Percentiles rank a stretch among this genome's conserved stretches.
These are phyloP conservation scores for Eleusine indica DNA, from an alignment of 176 grass and related monocot species.

Conservation along the genomic window DNA sequence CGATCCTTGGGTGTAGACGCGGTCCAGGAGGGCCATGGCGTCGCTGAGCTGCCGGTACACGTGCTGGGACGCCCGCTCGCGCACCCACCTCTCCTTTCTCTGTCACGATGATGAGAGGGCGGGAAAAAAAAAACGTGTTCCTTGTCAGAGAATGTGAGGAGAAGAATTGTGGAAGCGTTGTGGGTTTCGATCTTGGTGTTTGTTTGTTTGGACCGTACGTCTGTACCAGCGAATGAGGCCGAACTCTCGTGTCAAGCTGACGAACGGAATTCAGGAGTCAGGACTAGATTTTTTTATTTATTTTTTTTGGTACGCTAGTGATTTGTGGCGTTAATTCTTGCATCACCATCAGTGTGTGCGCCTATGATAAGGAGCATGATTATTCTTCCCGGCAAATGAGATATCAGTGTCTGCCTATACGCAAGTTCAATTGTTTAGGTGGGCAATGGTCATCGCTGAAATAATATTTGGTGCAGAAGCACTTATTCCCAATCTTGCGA, in stretches of 20 bases:
- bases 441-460: too few species aligned
- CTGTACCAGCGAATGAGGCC: not conserved
- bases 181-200: not conserved
- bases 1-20: slow-evolving; percentile 31
- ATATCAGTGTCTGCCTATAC: too few species aligned
- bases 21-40: slow-evolving; percentile 60
- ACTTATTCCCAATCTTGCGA: not conserved
- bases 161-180: not conserved
- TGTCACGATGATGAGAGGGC: slow-evolving; percentile 12
- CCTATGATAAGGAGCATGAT: too few species aligned
- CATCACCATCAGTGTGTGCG: too few species aligned
- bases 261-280: not conserved
- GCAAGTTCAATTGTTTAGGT: too few species aligned
- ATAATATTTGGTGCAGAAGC: too few species aligned
- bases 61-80: slow-evolving; percentile 46
- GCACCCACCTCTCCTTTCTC: slow-evolving; percentile 64
- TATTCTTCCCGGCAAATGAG: too few species aligned
- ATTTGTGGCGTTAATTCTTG: too few species aligned
- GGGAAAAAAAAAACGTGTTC: not conserved
- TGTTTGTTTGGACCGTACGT: not conserved
- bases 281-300: not conserved
- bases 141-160: not conserved
- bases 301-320: not conserved
- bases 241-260: not conserved
- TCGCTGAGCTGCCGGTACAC: slow-evolving; percentile 67